Evolutionary conservation across 371 early-diverging fungal genomes (phyloP).

Genomic region (Mycotypha africana): DNA sequence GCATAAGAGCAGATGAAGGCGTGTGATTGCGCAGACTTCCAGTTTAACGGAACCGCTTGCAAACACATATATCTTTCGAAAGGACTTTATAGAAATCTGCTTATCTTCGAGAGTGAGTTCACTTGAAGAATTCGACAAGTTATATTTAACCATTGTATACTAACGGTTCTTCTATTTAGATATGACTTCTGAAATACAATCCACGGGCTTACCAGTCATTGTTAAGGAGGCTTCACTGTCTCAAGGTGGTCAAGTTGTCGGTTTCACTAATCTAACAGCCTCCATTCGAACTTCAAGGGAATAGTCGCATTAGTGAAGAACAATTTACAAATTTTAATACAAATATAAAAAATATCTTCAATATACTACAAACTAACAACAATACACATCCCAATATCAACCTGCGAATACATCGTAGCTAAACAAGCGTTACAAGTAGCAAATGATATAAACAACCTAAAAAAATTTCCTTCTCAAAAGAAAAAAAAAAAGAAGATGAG

Average conservation of each 20-base stretch:
- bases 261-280: neutral
- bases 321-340: no score
- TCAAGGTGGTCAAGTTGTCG: neutral
- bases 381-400: neutral
- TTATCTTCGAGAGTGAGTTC: neutral
- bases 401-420: neutral
- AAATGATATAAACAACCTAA: no score
- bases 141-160: neutral
- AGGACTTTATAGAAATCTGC: neutral
- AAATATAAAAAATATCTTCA: neutral
- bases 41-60: slow-evolving; percentile 1
- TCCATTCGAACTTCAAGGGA: neutral
- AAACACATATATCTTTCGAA: slow-evolving; percentile 1
- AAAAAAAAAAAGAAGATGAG: no score
- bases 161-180: neutral
- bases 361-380: neutral
- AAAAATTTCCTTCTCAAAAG: no score
- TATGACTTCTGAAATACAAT: neutral
- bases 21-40: slow-evolving; percentile 2
- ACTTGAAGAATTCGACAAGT: neutral
- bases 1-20: neutral
- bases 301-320: neutral
- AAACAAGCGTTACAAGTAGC: neutral
- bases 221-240: neutral
- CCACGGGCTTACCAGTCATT: neutral